Conservation (phyloP, 1,284 basidiomycete species). For the Phellopilus nigrolimitatus region DNA sequence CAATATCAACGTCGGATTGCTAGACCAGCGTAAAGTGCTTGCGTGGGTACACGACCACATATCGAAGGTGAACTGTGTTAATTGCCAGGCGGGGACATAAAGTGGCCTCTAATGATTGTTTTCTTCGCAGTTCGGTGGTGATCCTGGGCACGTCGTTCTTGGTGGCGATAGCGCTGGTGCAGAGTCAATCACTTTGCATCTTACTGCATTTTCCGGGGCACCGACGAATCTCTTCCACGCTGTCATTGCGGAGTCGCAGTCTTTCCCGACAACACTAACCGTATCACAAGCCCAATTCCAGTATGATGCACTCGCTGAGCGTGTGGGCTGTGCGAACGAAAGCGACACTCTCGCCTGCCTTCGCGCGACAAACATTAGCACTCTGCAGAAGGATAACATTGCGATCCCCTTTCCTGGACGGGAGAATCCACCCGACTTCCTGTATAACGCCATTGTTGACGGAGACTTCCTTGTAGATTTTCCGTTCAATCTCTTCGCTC, state of each 20-base stretch:
- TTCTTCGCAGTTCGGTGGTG: conserved; percentile 50
- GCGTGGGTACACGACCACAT: conserved; percentile 49
- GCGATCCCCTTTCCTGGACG: conserved; percentile 22
- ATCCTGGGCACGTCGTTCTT: conserved; percentile 50
- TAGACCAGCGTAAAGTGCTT: conserved; percentile 51
- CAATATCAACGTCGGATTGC: conserved; percentile 39
- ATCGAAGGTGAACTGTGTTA: conserved; percentile 37
- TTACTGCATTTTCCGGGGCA: conserved; percentile 48
- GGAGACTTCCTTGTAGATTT: conserved; percentile 22
- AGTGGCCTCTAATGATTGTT: conserved; percentile 16
- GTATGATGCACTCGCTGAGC: conserved; percentile 21
- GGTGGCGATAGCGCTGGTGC: conserved; percentile 62
- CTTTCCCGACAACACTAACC: conserved; percentile 22
- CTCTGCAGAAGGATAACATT: conserved; percentile 21
- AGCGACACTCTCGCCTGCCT: conserved; percentile 21
- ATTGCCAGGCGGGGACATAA: too few species aligned
- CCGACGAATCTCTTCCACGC: conserved; percentile 23
- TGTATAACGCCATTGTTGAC: conserved; percentile 22
- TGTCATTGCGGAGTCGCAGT: conserved; percentile 23
- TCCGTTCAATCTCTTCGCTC: conserved; percentile 20
- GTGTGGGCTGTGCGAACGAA: conserved; percentile 20
- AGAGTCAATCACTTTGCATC: conserved; percentile 49
- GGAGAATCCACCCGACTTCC: conserved; percentile 18
- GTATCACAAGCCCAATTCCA: conserved; percentile 23
- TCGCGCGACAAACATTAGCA: conserved; percentile 19